These are phyloP conservation scores for Fusarium falciforme DNA, from an alignment of 2,329 filamentous ascomycete species.

Conservation along the genomic window DNA sequence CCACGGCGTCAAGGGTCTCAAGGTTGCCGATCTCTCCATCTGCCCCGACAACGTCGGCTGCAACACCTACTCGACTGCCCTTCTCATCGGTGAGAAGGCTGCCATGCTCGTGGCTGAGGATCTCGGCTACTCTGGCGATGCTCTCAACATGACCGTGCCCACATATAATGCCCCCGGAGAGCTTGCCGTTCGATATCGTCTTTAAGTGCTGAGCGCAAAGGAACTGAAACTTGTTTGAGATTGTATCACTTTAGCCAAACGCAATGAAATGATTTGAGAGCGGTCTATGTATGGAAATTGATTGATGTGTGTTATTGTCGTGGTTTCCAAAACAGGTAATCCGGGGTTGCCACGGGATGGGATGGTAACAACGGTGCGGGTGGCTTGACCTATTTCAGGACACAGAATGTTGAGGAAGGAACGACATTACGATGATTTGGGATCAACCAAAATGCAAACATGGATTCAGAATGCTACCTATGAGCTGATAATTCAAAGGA, in stretches of 20 bases:
- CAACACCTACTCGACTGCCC: conserved; percentile 64
- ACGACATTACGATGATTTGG: neutral
- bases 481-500: neutral
- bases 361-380: neutral
- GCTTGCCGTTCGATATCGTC: conserved; percentile 51
- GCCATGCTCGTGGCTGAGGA: conserved; percentile 79
- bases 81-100: conserved; percentile 17
- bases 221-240: neutral
- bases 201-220: conserved; percentile 45
- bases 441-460: neutral
- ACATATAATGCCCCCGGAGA: conserved; percentile 69
- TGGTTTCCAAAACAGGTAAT: neutral
- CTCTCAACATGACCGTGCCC: conserved; percentile 81
- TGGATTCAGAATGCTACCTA: neutral
- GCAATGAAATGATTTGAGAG: neutral
- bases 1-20: conserved; percentile 80
- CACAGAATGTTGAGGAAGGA: neutral
- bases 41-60: conserved; percentile 83
- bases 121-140: conserved; percentile 77
- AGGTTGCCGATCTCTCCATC: conserved; percentile 81
- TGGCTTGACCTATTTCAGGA: neutral
- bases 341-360: neutral
- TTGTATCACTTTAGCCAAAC: neutral
- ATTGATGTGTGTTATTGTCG: neutral
- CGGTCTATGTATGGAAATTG: neutral